Percentiles rank a stretch among this genome's conserved stretches.
These are phyloP conservation scores for Microbotryum intermedium DNA, from an alignment of 1,284 basidiomycete genomes.

Conservation along the genomic window DNA sequence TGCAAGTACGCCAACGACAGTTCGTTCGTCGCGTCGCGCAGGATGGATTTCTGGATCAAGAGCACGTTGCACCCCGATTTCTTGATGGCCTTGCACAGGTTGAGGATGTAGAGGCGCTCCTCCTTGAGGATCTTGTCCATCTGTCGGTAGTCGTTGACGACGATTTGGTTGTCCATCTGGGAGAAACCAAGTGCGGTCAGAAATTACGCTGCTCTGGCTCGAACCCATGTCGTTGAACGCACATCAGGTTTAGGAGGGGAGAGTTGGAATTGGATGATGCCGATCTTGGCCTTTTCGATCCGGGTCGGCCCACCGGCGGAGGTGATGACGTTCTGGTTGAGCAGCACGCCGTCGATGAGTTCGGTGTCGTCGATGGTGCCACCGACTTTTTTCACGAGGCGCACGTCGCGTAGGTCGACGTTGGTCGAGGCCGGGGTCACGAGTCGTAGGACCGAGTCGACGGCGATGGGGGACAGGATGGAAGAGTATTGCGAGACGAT, in stretches of 20 bases:
- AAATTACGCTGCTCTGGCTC: neutral
- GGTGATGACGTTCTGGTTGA: slow-evolving; percentile 89
- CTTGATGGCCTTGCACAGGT: slow-evolving; percentile 99
- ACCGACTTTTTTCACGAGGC: slow-evolving; percentile 96
- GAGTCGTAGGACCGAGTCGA: slow-evolving; percentile 85
- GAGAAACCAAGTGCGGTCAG: neutral
- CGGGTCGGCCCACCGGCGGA: slow-evolving; percentile 87
- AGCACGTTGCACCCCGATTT: slow-evolving; percentile 98
- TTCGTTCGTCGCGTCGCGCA: slow-evolving; percentile 97
- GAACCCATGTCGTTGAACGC: slow-evolving; percentile 6
- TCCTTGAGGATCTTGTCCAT: slow-evolving; percentile 99
- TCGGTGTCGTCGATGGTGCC: slow-evolving; percentile 99
- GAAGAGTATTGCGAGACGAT: slow-evolving; percentile 99
- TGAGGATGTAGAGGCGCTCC: slow-evolving; percentile 94
- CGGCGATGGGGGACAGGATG: slow-evolving; percentile 92
- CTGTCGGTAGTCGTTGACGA: slow-evolving; percentile 98
- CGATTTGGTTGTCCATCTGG: slow-evolving; percentile 99
- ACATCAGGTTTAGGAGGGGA: slow-evolving; percentile 97
- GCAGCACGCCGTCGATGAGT: slow-evolving; percentile 77
- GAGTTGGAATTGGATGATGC: slow-evolving; percentile 96
- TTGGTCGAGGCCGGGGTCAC: slow-evolving; percentile 62
- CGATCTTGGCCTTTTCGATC: slow-evolving; percentile 98
- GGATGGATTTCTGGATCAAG: slow-evolving; percentile 96
- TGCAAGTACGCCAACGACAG: slow-evolving; percentile 98
- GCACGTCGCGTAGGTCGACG: slow-evolving; percentile 92